These are phyloP conservation scores for Lobosporangium transversale DNA, from an alignment of 192 early-diverging fungal genomes.

Conservation along the genomic window DNA sequence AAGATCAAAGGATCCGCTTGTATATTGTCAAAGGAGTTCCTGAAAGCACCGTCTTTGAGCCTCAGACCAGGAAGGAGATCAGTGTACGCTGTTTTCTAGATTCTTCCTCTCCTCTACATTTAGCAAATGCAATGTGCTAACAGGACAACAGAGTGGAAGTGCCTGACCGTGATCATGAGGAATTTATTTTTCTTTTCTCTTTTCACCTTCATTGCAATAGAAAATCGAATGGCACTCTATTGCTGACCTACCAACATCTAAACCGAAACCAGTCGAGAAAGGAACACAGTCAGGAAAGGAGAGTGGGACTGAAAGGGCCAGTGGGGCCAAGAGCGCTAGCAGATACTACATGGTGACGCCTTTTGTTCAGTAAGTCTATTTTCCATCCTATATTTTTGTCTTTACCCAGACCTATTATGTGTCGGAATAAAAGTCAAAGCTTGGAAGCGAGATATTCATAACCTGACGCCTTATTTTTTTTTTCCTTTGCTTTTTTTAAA, in stretches of 20 bases:
- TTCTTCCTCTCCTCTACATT: neutral
- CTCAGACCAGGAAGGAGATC: conserved; percentile 94
- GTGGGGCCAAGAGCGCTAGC: conserved; percentile 55
- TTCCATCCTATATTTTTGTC: neutral
- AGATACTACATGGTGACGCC: conserved; percentile 80
- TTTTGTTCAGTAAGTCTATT: conserved; percentile 65
- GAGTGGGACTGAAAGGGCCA: conserved; percentile 40
- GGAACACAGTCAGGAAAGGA: conserved; percentile 45
- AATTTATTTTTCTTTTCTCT: neutral
- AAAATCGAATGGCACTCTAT: conserved; percentile 77
- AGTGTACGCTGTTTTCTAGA: conserved; percentile 65
- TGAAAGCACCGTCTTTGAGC: conserved; percentile 81
- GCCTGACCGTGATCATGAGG: neutral
- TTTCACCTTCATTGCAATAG: conserved; percentile 25
- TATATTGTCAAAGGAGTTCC: conserved; percentile 92
- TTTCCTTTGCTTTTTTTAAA: neutral
- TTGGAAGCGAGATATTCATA: too few relatives aligned
- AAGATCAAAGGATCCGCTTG: conserved; percentile 89
- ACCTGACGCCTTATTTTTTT: neutral
- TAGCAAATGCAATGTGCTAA: neutral
- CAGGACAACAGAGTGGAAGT: too few relatives aligned
- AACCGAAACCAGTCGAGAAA: conserved; percentile 37
- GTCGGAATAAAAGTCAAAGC: too few relatives aligned
- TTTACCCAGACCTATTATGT: too few relatives aligned
- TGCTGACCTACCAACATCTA: conserved; percentile 69